Conservation (phyloP, 768 basidiomycete genomes). For the Naganishia vaughanmartiniae region DNA sequence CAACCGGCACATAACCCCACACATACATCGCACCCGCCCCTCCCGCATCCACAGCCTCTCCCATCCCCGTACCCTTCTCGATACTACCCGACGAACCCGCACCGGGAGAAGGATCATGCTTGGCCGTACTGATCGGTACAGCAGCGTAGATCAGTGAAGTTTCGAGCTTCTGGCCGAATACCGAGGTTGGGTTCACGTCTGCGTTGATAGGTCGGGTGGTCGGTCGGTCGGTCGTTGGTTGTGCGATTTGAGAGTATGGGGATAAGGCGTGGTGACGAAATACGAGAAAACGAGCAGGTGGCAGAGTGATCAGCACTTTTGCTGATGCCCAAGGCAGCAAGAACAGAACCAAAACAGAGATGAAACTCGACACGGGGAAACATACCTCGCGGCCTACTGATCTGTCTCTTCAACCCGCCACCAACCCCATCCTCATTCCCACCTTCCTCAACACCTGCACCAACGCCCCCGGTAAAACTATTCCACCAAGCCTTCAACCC, state of each 20-base stretch:
- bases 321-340: no score
- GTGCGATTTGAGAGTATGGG: no score
- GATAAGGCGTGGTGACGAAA: no score
- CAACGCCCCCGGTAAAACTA: conserved; percentile 25
- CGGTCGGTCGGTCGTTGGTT: no score
- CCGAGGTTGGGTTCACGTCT: conserved; percentile 48
- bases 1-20: conserved; percentile 78
- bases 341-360: no score
- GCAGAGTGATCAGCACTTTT: no score
- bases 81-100: no score
- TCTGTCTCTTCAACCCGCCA: background rate
- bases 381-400: background rate
- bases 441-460: background rate
- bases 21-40: conserved; percentile 20
- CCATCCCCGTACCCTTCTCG: background rate
- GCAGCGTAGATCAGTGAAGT: conserved; percentile 81
- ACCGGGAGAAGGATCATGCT: conserved; percentile 55
- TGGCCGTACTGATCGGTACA: conserved; percentile 89
- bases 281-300: no score
- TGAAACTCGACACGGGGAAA: no score
- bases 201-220: background rate
- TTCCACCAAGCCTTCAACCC: conserved; percentile 49
- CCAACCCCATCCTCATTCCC: background rate
- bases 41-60: no score
- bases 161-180: conserved; percentile 81